Base-by-base conservation (phyloP, 805 yeast genomes). In the Candida morakotiae region DNA sequence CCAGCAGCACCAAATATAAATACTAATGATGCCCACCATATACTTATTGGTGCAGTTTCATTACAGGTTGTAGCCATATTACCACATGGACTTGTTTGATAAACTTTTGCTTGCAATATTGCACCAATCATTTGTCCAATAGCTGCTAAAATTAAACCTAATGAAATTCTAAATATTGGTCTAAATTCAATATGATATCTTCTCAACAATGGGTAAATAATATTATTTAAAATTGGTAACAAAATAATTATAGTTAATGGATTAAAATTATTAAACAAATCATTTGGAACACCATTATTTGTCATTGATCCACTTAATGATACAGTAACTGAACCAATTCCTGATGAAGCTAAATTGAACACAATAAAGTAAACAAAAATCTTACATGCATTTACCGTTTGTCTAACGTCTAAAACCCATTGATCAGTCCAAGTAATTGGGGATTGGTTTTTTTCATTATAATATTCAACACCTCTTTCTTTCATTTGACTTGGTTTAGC, bases 231-330 rank as follows among this genome's bases (percentile, higher is more conserved):
- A 34, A 75, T 58, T 42, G 80, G 81, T 39, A 75, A 64, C 40
- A 71, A 57, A 33, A 74, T 60, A 43, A 75, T 71, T 47, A 75
- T 75, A n/a, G 79, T 68, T 42, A 75, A 61, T 33, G 77, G 78
- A 46, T 75, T 75, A 59, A 75, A 73, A 49, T 73, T 74, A 45
- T 60, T 67, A 58, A 73, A 71, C 47, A 75, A 64, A 61, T 75
- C 80, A 48, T 75, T 75, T 42, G 79, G 79, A 47, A 75, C 75
- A 34, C 77, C 76, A 21, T 70, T 57, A 21, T 71, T 59, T 9
- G 66, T 53, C 79, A 75, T 71, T 20, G 75, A 64, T 43, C 75
- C 77, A 33, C 79, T 77, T 53, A 73, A 79, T 3, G 77, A 69
- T 38, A 66, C 71, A 48, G 68, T 74, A 43, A 58, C 53, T 28